Evolutionary conservation across 2,329 filamentous ascomycete genomes (phyloP).

Genomic region (Fusarium nematophilum): DNA sequence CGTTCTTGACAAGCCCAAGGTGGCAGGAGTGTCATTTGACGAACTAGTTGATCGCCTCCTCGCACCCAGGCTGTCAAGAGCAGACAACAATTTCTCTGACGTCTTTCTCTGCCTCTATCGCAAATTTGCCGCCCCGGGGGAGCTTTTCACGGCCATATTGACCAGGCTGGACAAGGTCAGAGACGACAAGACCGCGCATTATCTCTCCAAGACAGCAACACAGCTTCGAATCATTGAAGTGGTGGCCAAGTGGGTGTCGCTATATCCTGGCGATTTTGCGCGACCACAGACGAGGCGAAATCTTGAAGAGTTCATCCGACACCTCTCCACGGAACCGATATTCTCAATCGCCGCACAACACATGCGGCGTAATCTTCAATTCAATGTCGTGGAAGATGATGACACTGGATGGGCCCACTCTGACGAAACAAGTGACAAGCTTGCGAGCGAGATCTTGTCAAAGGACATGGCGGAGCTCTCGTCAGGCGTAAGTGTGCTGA

Average conservation of each 20-base stretch:
- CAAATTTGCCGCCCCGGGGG: slow-evolving; percentile 86
- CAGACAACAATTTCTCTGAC: slow-evolving; percentile 88
- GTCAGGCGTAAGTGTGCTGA: slow-evolving; percentile 59
- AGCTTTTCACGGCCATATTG: slow-evolving; percentile 82
- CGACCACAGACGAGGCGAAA: slow-evolving; percentile 77
- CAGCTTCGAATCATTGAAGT: slow-evolving; percentile 88
- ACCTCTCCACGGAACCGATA: slow-evolving; percentile 80
- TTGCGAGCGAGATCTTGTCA: slow-evolving; percentile 49
- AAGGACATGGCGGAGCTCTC: slow-evolving; percentile 55
- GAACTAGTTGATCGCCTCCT: slow-evolving; percentile 90
- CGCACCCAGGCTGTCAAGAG: slow-evolving; percentile 81
- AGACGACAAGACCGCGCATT: slow-evolving; percentile 73
- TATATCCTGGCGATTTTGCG: slow-evolving; percentile 94
- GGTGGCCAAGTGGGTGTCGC: slow-evolving; percentile 87
- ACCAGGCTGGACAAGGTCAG: slow-evolving; percentile 78
- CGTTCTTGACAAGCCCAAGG: slow-evolving; percentile 62
- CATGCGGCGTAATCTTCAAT: slow-evolving; percentile 82
- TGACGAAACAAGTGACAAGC: slow-evolving; percentile 65
- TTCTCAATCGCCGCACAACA: slow-evolving; percentile 88
- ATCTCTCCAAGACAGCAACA: slow-evolving; percentile 80
- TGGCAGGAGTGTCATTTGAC: slow-evolving; percentile 68
- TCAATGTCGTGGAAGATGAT: slow-evolving; percentile 82
- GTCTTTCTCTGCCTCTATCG: slow-evolving; percentile 94
- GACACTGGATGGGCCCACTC: slow-evolving; percentile 92
- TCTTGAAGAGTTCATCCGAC: slow-evolving; percentile 79